Evolutionary conservation across 2,329 filamentous ascomycete species (phyloP).

Genomic region (Aspergillus sergii): DNA sequence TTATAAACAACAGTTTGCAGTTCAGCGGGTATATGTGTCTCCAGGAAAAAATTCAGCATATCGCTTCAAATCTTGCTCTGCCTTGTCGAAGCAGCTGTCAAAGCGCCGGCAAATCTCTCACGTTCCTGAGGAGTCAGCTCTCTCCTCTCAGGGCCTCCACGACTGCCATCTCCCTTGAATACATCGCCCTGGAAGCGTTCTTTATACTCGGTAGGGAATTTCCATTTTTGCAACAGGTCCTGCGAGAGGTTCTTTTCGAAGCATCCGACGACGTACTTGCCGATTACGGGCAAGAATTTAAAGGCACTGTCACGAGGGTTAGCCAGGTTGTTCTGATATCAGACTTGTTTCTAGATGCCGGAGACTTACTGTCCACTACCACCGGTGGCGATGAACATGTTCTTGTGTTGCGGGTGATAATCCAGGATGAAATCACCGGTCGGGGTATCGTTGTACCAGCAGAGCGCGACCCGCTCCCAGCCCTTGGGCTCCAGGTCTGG

Average conservation of each 20-base stretch:
- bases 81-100: constrained; percentile 20
- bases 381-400: constrained; percentile 32
- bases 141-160: constrained; percentile 32
- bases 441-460: constrained; percentile 73
- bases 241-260: constrained; percentile 47
- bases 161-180: constrained; percentile 34
- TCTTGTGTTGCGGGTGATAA: constrained; percentile 61
- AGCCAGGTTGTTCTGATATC: not conserved
- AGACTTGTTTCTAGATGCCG: not conserved
- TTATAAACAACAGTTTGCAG: not conserved
- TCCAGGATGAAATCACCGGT: constrained; percentile 70
- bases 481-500: constrained; percentile 60
- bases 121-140: constrained; percentile 25
- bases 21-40: not conserved
- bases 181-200: constrained; percentile 17
- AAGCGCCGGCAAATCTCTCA: constrained; percentile 19
- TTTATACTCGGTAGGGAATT: constrained; percentile 27
- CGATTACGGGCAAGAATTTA: constrained; percentile 65
- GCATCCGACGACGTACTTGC: constrained; percentile 62
- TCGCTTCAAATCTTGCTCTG: constrained; percentile 28
- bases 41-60: not conserved
- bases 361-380: constrained; percentile 34
- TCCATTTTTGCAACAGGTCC: constrained; percentile 65
- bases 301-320: constrained; percentile 49
- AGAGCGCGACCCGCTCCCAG: constrained; percentile 62